Conservation (phyloP, 345 rosid genomes). For the Aquilaria sinensis region DNA sequence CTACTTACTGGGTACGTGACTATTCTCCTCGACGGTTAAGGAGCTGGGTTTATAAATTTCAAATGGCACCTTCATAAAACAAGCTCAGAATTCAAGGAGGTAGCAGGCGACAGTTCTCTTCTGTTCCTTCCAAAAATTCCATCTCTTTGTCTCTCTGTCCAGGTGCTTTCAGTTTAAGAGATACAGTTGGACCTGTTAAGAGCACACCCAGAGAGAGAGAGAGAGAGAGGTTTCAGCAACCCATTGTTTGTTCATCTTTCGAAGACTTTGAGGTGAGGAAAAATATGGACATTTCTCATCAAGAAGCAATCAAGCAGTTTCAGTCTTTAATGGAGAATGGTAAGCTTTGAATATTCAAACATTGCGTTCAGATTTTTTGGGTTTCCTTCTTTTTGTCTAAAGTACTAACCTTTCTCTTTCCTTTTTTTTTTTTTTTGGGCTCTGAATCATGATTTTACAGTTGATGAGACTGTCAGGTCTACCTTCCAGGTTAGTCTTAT, state of each 20-base stretch:
- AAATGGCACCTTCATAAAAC: no score
- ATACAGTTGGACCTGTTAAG: no score
- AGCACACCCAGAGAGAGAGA: no score
- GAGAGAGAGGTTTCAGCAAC: no score
- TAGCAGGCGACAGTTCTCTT: no score
- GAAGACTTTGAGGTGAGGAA: not conserved
- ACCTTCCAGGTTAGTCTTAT: conserved; percentile 59
- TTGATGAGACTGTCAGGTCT: conserved; percentile 58
- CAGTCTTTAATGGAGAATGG: conserved; percentile 69
- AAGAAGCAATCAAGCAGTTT: conserved; percentile 68
- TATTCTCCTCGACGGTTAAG: no score
- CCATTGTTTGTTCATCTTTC: not conserved
- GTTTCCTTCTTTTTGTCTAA: conserved; percentile 17
- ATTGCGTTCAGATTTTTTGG: not conserved
- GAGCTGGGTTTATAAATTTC: no score
- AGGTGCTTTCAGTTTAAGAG: no score
- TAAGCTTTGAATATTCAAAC: conserved; percentile 24
- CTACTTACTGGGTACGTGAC: no score
- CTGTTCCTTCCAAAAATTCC: no score
- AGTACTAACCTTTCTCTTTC: conserved; percentile 8
- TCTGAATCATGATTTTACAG: conserved; percentile 25
- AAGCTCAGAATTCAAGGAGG: no score
- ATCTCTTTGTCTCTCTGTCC: no score
- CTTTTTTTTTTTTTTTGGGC: conserved; percentile 3
- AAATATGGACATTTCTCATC: conserved; percentile 46